Evolutionary conservation across 352 stramenopile genomes (phyloP), one percentile per base, ranked within the genome.

Genomic region (Nothophytophthora sp.): DNA sequence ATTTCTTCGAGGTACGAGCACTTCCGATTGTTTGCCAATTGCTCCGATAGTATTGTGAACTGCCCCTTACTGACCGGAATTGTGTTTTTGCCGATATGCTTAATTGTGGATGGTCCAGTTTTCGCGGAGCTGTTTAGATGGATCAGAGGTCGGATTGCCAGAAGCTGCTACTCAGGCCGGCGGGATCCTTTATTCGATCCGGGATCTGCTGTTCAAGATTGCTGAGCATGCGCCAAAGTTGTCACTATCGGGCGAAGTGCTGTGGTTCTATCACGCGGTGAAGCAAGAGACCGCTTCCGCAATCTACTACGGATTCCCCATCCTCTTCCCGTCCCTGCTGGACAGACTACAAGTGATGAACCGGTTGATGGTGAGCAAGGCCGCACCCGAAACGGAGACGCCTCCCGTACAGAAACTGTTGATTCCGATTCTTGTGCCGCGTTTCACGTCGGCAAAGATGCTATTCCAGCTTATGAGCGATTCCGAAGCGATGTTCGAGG

Each of bases 271-370:
- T 47, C 70, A 80, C 22, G 85, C 80, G 1, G 69, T 95, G 6
- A 90, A 93, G 41, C 80, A 92, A 39, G 85, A 95, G 62, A 76
- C 83, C 8, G 79, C 81, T 7, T 73, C 73, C 11, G 68, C 80
- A 10, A 92, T 95, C 34, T 90, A 88, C 46, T 75, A 90, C 34
- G 85, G 85, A 2, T 95, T 93, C 33, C 68, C 76, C n/a, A 77
- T 71, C 0, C 55, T 95, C 33, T 95, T 91, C 33, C 85, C 85
- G 24, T 93, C 83, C 1, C 35, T 95, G 29, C 57, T 92, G 22
- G 83, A 95, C 34, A 76, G 76, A 24, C 48, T 95, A 5, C 64
- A 88, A 44, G 49, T 93, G n/a, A 89, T 95, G 75, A 93, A 88
- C 50, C 66, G 73, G 11, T 64, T 95, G 12, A 76, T 95, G 47